phyloP scores from a whole-genome alignment of 2,329 filamentous ascomycete species.

The Dryadomyces quercus-mongolicae region DNA sequence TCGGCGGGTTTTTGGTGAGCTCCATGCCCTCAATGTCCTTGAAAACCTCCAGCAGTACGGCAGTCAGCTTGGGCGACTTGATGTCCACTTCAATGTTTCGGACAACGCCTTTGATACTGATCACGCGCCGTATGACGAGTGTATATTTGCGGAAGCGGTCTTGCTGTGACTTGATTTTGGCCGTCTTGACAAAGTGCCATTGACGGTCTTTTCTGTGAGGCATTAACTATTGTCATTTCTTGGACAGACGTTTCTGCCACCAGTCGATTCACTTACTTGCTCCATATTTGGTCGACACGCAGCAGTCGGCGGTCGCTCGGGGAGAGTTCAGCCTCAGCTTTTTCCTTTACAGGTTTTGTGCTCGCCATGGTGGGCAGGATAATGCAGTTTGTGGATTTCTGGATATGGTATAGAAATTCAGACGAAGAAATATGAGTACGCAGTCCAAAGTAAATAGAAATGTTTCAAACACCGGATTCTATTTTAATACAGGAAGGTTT shows the following conservation, averaged over 20 bases:
- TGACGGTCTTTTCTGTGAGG: conserved; percentile 1
- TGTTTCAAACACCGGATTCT: too few species aligned
- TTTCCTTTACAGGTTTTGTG: not conserved
- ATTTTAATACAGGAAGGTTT: too few species aligned
- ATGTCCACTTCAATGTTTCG: not conserved
- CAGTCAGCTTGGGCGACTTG: not conserved
- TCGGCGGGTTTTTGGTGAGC: not conserved
- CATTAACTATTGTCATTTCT: not conserved
- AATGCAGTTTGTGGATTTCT: too few species aligned
- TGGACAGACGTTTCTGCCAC: not conserved
- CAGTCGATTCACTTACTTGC: not conserved
- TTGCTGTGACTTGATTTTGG: not conserved
- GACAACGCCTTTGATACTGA: not conserved
- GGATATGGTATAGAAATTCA: too few species aligned
- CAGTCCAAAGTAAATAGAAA: too few species aligned
- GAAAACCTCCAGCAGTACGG: not conserved
- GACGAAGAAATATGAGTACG: too few species aligned
- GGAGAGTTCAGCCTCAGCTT: not conserved
- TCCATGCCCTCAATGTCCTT: not conserved
- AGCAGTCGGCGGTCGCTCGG: not conserved
- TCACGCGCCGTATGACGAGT: not conserved
- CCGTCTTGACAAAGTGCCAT: conserved; percentile 2
- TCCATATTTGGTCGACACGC: conserved; percentile 4
- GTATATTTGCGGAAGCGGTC: conserved; percentile 1
- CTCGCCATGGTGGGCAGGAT: not conserved